These are phyloP conservation scores for Wickerhamomyces sp. DNA, from an alignment of 1,139 yeast genomes.

Conservation along the genomic window DNA sequence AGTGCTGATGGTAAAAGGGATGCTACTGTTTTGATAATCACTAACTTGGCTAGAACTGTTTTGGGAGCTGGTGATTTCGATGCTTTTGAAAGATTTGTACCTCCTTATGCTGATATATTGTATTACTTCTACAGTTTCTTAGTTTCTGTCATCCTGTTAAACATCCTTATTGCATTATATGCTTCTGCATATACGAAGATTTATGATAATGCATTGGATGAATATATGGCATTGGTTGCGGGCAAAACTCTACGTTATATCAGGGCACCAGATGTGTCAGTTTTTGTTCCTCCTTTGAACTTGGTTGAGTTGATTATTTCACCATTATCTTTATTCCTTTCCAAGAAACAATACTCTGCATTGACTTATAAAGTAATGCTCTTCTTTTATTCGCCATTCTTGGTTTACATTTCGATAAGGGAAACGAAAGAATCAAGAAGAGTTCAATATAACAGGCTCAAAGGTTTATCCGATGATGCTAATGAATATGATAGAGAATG, in stretches of 20 bases:
- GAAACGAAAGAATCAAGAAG: constrained; percentile 67
- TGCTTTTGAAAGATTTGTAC: constrained; percentile 67
- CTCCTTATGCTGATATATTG: constrained; percentile 77
- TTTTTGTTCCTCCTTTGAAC: constrained; percentile 84
- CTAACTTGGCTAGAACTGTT: constrained; percentile 65
- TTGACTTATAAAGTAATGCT: constrained; percentile 55
- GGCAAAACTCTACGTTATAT: constrained; percentile 79
- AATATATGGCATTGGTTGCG: constrained; percentile 80
- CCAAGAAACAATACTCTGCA: constrained; percentile 24
- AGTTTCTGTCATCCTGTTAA: constrained; percentile 68
- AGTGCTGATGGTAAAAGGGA: constrained; percentile 83
- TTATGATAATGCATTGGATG: constrained; percentile 78
- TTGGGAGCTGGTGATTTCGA: constrained; percentile 71
- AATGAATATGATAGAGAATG: constrained; percentile 77
- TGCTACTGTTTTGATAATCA: constrained; percentile 60
- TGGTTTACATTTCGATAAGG: constrained; percentile 54
- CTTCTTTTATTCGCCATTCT: constrained; percentile 62
- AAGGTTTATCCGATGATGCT: constrained; percentile 71
- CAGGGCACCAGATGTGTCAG: constrained; percentile 84
- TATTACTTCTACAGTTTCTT: constrained; percentile 76
- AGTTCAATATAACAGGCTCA: constrained; percentile 65
- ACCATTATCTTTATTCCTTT: constrained; percentile 29
- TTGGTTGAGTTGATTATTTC: constrained; percentile 55
- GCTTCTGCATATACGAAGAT: constrained; percentile 81
- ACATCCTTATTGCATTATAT: constrained; percentile 78